Conservation (phyloP, 768 basidiomycete genomes). For the Tricholoma saponaceum region DNA sequence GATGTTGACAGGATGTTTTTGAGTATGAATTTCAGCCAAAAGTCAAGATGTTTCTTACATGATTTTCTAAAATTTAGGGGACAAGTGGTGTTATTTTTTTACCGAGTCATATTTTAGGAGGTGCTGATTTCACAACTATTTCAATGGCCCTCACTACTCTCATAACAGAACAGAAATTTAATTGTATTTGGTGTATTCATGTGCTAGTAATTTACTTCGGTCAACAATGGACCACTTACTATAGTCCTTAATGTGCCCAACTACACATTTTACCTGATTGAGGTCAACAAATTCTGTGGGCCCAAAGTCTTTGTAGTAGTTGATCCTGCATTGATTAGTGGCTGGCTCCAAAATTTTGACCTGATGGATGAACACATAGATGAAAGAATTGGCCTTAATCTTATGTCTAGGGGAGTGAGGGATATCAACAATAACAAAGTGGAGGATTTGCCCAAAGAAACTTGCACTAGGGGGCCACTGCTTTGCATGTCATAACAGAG, state of each 20-base stretch:
- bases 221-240: not conserved
- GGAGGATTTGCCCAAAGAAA: slow-evolving; percentile 29
- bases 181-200: not conserved
- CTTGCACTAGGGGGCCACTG: no score
- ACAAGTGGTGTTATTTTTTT: not conserved
- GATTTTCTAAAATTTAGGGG: not conserved
- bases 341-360: not conserved
- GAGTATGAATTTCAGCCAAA: not conserved
- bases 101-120: not conserved
- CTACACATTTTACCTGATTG: slow-evolving; percentile 21
- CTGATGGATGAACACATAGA: slow-evolving; percentile 20
- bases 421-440: slow-evolving; percentile 22
- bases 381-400: slow-evolving; percentile 11
- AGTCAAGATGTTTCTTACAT: not conserved
- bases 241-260: slow-evolving; percentile 18
- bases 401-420: slow-evolving; percentile 10
- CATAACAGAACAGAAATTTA: not conserved
- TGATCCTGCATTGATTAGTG: slow-evolving; percentile 15
- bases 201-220: not conserved
- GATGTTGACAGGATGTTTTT: not conserved
- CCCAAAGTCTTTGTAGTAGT: slow-evolving; percentile 15
- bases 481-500: no score
- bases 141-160: not conserved
- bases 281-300: slow-evolving; percentile 22
- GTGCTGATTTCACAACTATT: not conserved